A percentile compares a stretch with the other conserved stretches of the same genome.
Conservation (phyloP, 345 rosid genomes). For the Eucalyptus cloeziana region DNA sequence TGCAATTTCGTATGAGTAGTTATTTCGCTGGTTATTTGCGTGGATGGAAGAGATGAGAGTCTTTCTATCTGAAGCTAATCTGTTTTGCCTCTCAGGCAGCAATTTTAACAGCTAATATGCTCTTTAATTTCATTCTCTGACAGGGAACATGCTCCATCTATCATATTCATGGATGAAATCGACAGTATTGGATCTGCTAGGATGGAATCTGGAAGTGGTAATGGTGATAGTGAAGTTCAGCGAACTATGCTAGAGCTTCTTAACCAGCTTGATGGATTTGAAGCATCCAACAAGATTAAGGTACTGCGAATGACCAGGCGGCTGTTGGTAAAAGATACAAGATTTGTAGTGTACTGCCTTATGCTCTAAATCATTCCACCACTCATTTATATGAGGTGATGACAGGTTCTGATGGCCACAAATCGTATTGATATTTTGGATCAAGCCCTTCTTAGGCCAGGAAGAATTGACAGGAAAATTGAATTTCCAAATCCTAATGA, state of each 20-base stretch:
- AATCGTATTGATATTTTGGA: constrained; percentile 95
- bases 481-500: constrained; percentile 98
- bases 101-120: background rate
- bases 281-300: constrained; percentile 99
- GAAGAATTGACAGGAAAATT: constrained; percentile 94
- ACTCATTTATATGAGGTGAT: background rate
- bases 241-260: constrained; percentile 99
- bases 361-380: background rate
- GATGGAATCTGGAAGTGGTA: constrained; percentile 99
- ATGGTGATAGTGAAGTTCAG: constrained; percentile 97
- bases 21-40: background rate
- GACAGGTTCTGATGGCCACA: constrained; percentile 98
- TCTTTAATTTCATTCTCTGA: background rate
- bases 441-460: constrained; percentile 99
- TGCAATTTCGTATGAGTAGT: background rate
- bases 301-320: constrained; percentile 6
- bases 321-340: background rate
- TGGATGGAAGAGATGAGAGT: background rate
- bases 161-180: constrained; percentile 96
- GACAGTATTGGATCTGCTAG: constrained; percentile 99
- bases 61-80: background rate
- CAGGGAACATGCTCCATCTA: constrained; percentile 98
- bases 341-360: background rate
- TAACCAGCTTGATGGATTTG: constrained; percentile 95
- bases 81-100: background rate